Base-by-base conservation (phyloP, 1,284 basidiomycete species). In the Fomitopsis schrenkii region DNA sequence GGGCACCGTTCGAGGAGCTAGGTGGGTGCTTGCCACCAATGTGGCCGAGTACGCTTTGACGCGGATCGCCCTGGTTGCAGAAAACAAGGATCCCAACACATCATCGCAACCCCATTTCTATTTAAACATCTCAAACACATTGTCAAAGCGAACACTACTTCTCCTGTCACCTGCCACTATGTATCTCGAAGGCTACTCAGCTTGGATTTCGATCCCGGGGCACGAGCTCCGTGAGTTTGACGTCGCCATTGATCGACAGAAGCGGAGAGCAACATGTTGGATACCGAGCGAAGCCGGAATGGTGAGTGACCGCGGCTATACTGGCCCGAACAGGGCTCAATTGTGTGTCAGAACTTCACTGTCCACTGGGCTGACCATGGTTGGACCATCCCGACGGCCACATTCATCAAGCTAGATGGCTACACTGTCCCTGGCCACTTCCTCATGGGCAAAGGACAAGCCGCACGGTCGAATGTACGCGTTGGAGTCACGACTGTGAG, bases 291-390 rank as follows among this genome's bases (percentile, higher is more conserved):
- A 81, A 58, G 74, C 75, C 30, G 85, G 84, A 28, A 79, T 84
- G 76, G 86, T 86, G 22, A 28, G 50, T 45, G 12, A 42, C 33
- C 50, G 38, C 45, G 36, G 55, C 36, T 55, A 19, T 59, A 12
- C n/a, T 2, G 26, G 15, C 65, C 57, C 53, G 14, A 22, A 55
- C 63, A 46, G 50, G 5, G 30, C 40, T 56, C 33, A 44, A 42
- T 42, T 45, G 38, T 45, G 59, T 36, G 22, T 28, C 62, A 87
- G 85, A 69, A 66, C 9, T 89, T 88, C 69, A 74, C 77, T 2
- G 80, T 89, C 0, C 79, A 83, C 65, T 89, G 87, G 87, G 75
- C 74, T 38, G 87, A 89, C 65, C 74, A 80, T 59, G 85, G 81
- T n/a, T 76, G 80, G 40, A 68, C 71, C 30, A 68, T 82, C 2